Conservation (phyloP, 1,284 basidiomycete species). For the Phylloboletellus chloephorus region DNA sequence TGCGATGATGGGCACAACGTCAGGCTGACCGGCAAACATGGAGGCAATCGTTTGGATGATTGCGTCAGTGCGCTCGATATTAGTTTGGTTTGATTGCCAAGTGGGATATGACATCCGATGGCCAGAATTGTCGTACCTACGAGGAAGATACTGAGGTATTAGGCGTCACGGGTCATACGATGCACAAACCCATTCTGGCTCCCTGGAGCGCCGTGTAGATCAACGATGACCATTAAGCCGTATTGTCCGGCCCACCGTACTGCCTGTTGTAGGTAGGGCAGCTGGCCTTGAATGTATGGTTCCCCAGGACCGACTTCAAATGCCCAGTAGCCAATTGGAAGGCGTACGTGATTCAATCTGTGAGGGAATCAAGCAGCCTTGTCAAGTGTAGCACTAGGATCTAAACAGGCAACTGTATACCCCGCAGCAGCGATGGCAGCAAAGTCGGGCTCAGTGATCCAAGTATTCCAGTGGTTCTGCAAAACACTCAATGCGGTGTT, state of each 20-base stretch:
- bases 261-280: conserved; percentile 68
- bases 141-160: conserved; percentile 3
- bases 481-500: conserved; percentile 46
- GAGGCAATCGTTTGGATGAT: conserved; percentile 62
- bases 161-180: background rate
- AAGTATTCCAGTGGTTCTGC: conserved; percentile 73
- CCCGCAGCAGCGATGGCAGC: conserved; percentile 67
- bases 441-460: conserved; percentile 78
- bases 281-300: conserved; percentile 80
- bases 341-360: conserved; percentile 78
- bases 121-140: conserved; percentile 85
- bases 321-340: conserved; percentile 93
- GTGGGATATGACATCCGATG: conserved; percentile 56
- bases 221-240: conserved; percentile 77
- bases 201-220: conserved; percentile 80
- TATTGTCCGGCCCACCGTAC: conserved; percentile 74
- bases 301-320: conserved; percentile 78
- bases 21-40: conserved; percentile 51
- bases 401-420: conserved; percentile 34
- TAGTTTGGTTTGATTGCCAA: conserved; percentile 67
- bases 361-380: conserved; percentile 1
- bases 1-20: conserved; percentile 68
- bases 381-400: background rate
- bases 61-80: conserved; percentile 65
- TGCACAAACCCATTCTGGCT: conserved; percentile 70